Base-by-base conservation (phyloP, 306 rosid species). In the Malus asiatica region DNA sequence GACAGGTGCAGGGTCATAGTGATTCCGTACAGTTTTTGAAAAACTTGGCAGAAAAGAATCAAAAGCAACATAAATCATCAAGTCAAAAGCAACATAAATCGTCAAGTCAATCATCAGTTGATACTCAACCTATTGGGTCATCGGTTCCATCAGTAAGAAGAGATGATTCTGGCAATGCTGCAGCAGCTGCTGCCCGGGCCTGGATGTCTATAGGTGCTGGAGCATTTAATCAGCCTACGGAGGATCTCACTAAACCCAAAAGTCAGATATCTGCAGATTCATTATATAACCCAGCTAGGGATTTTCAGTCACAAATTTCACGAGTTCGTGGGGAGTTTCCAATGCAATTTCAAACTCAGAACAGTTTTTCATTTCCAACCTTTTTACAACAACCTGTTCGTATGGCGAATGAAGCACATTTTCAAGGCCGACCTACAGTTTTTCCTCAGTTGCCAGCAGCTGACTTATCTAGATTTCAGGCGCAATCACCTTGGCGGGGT, bases 131-230 rank as follows among this genome's bases (percentile, higher is more conserved):
- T 14, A 81, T 29, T 52, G 74, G 85, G 75, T 79, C 93, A 72
- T 73, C 89, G 7, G 90, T 79, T 79, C 83, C 89, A 71, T 82
- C 93, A 20, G 79, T 77, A 59, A 82, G 83, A 77, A 86, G 91
- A 78, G 96, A 88, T 45, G 92, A 89, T 76, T 66, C 81, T 0
- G 75, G 80, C 84, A 96, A 83, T 80, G 98, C 99, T 60, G 87
- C 98, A 10, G 96, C 95, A 10, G 92, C 90, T 40, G 93, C 99
- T 72, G 96, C 99, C 42, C 97, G 96, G 29, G 99, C 97, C 55
- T 96, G 99, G 99, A 96, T 96, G 98, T 92, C 99, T 15, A 83
- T 92, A 32, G 99, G 99, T 60, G 96, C 97, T 35, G 97, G 92
- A 81, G 91, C 93, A 11, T 90, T 89, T 84, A 96, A 88, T 83